Conservation (phyloP, 2,329 filamentous ascomycete species). For the Emergomyces pasteurianus region DNA sequence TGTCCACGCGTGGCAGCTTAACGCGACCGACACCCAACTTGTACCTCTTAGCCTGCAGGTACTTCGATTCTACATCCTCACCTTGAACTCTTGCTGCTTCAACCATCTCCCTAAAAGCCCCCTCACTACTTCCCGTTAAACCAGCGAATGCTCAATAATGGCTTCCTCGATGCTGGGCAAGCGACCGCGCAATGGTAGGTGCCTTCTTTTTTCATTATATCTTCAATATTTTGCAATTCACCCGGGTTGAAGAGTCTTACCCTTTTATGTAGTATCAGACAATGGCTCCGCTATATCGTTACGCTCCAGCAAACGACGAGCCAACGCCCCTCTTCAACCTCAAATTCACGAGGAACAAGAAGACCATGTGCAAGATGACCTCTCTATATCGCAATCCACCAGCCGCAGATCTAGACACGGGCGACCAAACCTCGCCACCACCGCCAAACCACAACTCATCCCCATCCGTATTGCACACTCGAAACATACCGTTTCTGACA, state of each 20-base stretch:
- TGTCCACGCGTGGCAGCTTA: not conserved
- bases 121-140: not conserved
- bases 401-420: conserved; percentile 27
- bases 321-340: conserved; percentile 26
- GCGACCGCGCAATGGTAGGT: conserved; percentile 34
- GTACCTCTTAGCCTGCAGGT: not conserved
- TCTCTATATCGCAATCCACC: conserved; percentile 17
- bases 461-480: conserved; percentile 29
- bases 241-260: not conserved
- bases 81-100: not conserved
- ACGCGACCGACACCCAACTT: not conserved
- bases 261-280: conserved; percentile 11
- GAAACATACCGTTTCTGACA: conserved; percentile 36
- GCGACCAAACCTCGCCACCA: conserved; percentile 14
- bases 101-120: not conserved
- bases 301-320: conserved; percentile 36
- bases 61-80: not conserved
- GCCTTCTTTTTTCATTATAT: conserved; percentile 5
- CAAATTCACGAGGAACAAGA: conserved; percentile 25
- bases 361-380: conserved; percentile 3
- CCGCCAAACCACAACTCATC: conserved; percentile 9
- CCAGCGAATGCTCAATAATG: not conserved
- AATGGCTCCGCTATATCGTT: conserved; percentile 17
- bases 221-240: conserved; percentile 6
- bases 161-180: conserved; percentile 30